A percentile compares a stretch with the other conserved stretches of the same genome.
These are phyloP conservation scores for Pelargonium australe DNA, from an alignment of 441 rosid species.

Conservation along the genomic window DNA sequence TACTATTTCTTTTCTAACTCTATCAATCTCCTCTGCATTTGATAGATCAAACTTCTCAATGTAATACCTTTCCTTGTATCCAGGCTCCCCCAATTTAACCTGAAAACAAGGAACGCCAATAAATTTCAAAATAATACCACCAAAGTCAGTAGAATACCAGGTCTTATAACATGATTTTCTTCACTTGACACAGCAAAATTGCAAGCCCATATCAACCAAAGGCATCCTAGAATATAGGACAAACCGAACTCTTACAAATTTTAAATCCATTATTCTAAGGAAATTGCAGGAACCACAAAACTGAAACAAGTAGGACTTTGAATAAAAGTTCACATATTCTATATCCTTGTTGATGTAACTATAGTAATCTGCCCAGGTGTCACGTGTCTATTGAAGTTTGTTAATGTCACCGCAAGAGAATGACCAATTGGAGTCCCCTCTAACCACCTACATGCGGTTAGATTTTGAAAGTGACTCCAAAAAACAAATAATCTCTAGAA, in stretches of 20 bases:
- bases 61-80: slow-evolving; percentile 88
- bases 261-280: background rate
- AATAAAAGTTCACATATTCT: background rate
- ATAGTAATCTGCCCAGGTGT: too few species aligned
- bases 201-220: background rate
- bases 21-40: slow-evolving; percentile 53
- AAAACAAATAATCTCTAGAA: too few species aligned
- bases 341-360: background rate
- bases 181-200: background rate
- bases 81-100: slow-evolving; percentile 93
- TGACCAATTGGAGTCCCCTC: background rate
- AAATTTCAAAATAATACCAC: slow-evolving; percentile 12
- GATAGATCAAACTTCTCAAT: slow-evolving; percentile 69
- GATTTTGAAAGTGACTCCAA: too few species aligned
- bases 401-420: too few species aligned
- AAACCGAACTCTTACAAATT: background rate
- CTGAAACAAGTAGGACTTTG: background rate
- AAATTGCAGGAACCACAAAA: background rate
- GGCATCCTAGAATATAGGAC: background rate
- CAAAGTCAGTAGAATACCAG: background rate
- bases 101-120: slow-evolving; percentile 21
- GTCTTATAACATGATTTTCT: background rate
- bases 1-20: slow-evolving; percentile 68
- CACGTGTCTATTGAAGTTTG: too few species aligned
- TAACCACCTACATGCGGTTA: too few species aligned